Base-by-base conservation (phyloP, 2,329 filamentous ascomycete genomes). In the Phymatotrichopsis omnivora region DNA sequence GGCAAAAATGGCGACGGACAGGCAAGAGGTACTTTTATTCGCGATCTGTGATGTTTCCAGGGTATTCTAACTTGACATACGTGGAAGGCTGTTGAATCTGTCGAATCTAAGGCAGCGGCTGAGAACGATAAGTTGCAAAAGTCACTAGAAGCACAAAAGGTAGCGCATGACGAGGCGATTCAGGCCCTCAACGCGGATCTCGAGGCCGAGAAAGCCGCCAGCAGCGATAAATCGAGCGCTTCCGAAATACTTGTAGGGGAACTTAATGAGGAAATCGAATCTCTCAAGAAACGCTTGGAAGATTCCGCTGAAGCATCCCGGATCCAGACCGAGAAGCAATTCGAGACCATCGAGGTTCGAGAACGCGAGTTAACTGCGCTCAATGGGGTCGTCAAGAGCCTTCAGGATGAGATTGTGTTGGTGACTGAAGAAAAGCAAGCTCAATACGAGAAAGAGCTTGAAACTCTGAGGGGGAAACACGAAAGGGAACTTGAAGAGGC, bases 311-410 rank as follows among this genome's bases (percentile, higher is more conserved):
- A 53, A 3, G 27, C 20, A 23, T 42, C 48, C 20, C 19, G 51
- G 27, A 27, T 20, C 20, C 16, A 25, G 5, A 37, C 45, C 12
- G 46, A 43, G 27, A 53, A 55, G 11, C 43, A 52, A 14, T 40
- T 44, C n/a, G 31, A 51, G 31, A 29, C 47, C 17, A 49, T 56
- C 23, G 53, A 56, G 3, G 32, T 23, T 29, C 49, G 42, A 7
- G 34, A 46, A 19, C 41, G 36, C 12, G 53, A 56, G 30, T 32
- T 56, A 20, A 49, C 51, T 20, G 52, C 43, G 11, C 43, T 53
- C 6, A 36, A 35, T 19, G 33, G 41, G 8, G 46, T 51, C 28
- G 30, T 56, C 34, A 51, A 44, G 24, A 30, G 39, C 24, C 52
- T 56, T 20, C 45, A 51, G 14, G 49, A 35, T 8, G 46, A 56